Conservation (phyloP, 345 rosid genomes). For the Kernera saxatilis region DNA sequence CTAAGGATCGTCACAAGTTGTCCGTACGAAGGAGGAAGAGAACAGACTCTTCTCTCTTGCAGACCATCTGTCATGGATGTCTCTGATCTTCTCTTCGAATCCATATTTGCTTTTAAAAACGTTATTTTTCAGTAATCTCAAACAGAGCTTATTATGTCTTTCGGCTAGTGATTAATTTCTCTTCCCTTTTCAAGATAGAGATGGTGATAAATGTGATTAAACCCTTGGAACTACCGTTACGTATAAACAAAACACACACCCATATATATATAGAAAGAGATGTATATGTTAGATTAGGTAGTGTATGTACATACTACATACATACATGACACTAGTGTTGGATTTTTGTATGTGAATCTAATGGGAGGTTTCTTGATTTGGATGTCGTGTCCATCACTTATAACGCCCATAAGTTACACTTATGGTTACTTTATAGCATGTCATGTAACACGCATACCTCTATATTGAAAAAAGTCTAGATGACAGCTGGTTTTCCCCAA, state of each 20-base stretch:
- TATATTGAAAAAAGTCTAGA: background rate
- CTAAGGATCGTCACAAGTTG: constrained; percentile 51
- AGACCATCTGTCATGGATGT: background rate
- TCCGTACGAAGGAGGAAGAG: constrained; percentile 45
- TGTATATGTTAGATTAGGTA: background rate
- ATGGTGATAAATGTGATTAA: constrained; percentile 20
- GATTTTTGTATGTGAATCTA: background rate
- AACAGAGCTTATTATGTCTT: background rate
- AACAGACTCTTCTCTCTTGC: background rate
- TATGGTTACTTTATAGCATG: constrained; percentile 12
- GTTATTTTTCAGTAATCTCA: background rate
- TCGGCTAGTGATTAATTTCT: background rate
- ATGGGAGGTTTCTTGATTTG: constrained; percentile 5
- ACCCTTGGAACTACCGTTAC: constrained; percentile 10
- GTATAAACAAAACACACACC: background rate
- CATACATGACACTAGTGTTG: background rate
- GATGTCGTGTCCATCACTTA: constrained; percentile 26
- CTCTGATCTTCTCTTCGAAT: background rate
- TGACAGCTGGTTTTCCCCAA: background rate
- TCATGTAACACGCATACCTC: constrained; percentile 11
- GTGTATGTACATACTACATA: background rate
- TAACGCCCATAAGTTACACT: constrained; percentile 9
- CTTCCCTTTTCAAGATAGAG: background rate
- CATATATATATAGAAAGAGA: constrained; percentile 7
- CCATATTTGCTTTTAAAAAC: background rate